Conservation (phyloP, 768 basidiomycete species). For the Termitomyces eurrhizus region DNA sequence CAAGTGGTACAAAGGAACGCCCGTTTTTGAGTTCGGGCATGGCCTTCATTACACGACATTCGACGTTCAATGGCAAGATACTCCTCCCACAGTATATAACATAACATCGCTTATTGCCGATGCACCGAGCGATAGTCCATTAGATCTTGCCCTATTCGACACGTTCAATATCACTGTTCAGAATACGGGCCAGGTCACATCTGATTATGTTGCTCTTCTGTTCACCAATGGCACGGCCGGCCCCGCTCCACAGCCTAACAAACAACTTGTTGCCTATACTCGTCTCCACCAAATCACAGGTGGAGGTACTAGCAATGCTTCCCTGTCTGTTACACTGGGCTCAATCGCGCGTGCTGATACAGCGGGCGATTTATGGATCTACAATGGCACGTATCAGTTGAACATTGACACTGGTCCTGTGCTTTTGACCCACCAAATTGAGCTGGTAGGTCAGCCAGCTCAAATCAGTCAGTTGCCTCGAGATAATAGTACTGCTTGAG, state of each 20-base stretch:
- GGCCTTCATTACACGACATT: slow-evolving; percentile 58
- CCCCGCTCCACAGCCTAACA: slow-evolving; percentile 47
- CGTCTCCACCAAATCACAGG: slow-evolving; percentile 29
- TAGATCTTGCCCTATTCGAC: slow-evolving; percentile 45
- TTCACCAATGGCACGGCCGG: slow-evolving; percentile 47
- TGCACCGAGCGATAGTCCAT: slow-evolving; percentile 14
- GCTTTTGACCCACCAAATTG: slow-evolving; percentile 35
- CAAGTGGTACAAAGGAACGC: slow-evolving; percentile 50
- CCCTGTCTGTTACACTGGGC: slow-evolving; percentile 41
- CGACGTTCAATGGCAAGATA: slow-evolving; percentile 31
- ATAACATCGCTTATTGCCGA: slow-evolving; percentile 35
- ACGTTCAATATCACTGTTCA: slow-evolving; percentile 44
- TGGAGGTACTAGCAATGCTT: slow-evolving; percentile 24
- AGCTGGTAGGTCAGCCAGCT: slow-evolving; percentile 35
- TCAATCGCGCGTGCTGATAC: slow-evolving; percentile 46
- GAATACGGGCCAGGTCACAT: slow-evolving; percentile 45
- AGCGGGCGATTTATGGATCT: slow-evolving; percentile 41
- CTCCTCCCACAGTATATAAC: slow-evolving; percentile 32
- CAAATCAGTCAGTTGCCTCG: slow-evolving; percentile 38
- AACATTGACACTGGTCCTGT: slow-evolving; percentile 39
- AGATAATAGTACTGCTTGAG: not conserved
- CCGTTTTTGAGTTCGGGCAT: slow-evolving; percentile 51
- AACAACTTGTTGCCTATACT: slow-evolving; percentile 46
- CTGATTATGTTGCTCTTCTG: slow-evolving; percentile 53
- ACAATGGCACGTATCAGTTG: slow-evolving; percentile 41